phyloP scores from a whole-genome alignment of 352 stramenopile genomes.

The Globisporangium paddicum region DNA sequence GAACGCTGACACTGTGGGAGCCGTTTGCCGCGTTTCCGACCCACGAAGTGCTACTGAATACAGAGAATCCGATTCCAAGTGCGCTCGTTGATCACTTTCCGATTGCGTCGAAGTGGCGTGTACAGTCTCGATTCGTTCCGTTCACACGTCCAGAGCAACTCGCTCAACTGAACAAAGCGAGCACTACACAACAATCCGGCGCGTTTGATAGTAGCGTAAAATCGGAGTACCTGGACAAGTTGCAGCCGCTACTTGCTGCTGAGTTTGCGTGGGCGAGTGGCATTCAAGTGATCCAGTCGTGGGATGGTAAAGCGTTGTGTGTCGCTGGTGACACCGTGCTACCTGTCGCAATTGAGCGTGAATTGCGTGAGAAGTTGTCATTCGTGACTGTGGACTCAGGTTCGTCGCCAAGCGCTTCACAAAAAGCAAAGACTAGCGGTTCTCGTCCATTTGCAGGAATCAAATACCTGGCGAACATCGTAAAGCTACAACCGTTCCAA shows the following conservation, averaged over 20 bases:
- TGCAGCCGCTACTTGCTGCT: conserved; percentile 26
- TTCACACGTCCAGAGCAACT: conserved; percentile 3
- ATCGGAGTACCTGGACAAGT: conserved; percentile 16
- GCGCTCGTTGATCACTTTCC: conserved; percentile 1
- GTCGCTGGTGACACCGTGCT: conserved; percentile 24
- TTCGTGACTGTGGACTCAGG: conserved; percentile 17
- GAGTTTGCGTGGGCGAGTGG: conserved; percentile 18
- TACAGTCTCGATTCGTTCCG: conserved; percentile 2
- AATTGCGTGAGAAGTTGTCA: conserved; percentile 35
- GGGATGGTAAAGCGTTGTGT: conserved; percentile 38
- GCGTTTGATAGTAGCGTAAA: neutral
- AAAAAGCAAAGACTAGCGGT: conserved; percentile 5
- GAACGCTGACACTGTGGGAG: conserved; percentile 37
- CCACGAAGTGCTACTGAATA: conserved; percentile 24
- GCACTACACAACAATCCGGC: neutral
- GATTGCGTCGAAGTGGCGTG: conserved; percentile 3
- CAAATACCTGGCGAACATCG: conserved; percentile 40
- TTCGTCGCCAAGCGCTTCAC: neutral
- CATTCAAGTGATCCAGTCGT: conserved; percentile 33
- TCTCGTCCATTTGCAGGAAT: conserved; percentile 44
- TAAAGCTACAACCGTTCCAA: conserved; percentile 19
- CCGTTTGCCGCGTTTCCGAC: conserved; percentile 42
- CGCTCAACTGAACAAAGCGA: neutral
- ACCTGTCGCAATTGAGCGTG: conserved; percentile 31
- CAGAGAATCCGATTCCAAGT: neutral